phyloP scores from a whole-genome alignment of 805 yeast species.

The Suhomyces faveliae region DNA sequence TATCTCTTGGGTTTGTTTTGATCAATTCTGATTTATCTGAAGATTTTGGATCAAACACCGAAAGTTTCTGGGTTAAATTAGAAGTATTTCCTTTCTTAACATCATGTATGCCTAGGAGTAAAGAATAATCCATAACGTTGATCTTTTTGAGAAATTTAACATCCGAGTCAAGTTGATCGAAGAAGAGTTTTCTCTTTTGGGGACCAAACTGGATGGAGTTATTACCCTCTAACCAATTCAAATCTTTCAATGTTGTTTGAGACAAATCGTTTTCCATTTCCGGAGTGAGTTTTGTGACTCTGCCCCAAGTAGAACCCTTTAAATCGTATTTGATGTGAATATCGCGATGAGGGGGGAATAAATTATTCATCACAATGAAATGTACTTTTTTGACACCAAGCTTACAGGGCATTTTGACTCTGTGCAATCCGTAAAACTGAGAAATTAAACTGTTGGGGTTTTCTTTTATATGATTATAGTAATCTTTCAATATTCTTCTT shows the following conservation, averaged over 20 bases:
- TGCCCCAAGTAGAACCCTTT: constrained; percentile 89
- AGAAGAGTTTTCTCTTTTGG: constrained; percentile 53
- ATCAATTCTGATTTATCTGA: constrained; percentile 37
- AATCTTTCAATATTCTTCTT: constrained; percentile 68
- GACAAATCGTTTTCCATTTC: constrained; percentile 26
- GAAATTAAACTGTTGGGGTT: constrained; percentile 88
- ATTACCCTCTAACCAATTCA: constrained; percentile 76
- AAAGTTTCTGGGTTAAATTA: constrained; percentile 35
- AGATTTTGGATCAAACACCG: constrained; percentile 45
- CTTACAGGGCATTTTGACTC: constrained; percentile 75
- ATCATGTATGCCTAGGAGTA: constrained; percentile 86
- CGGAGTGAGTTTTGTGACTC: constrained; percentile 48
- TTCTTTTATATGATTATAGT: constrained; percentile 73
- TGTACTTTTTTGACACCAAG: constrained; percentile 71
- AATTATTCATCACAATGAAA: constrained; percentile 93
- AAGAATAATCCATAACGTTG: constrained; percentile 94
- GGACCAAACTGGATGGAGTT: constrained; percentile 77
- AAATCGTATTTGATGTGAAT: constrained; percentile 84
- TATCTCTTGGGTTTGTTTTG: constrained; percentile 46
- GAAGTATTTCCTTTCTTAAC: constrained; percentile 53
- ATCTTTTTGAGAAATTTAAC: constrained; percentile 67
- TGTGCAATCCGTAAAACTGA: constrained; percentile 94
- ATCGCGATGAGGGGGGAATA: constrained; percentile 90
- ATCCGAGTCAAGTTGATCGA: constrained; percentile 72
- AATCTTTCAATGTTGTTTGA: constrained; percentile 69